phyloP scores from a whole-genome alignment of 495 filamentous ascomycete species.

The Aspergillus cavernicola region DNA sequence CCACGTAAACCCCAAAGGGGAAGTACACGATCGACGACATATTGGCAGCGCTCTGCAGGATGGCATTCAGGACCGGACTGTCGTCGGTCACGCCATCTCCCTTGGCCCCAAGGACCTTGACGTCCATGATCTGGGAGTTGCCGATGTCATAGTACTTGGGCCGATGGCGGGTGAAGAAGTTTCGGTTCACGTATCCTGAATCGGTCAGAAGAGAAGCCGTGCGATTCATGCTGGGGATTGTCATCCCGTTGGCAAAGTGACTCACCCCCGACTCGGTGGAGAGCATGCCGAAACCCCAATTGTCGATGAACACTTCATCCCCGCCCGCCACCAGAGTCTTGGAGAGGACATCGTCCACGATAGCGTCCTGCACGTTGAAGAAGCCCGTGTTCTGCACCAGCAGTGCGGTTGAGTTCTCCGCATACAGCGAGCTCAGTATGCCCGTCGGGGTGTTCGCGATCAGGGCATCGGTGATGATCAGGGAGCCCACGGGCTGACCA shows the following conservation, averaged over 20 bases:
- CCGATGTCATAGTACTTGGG: constrained; percentile 30
- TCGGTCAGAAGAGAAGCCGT: background rate
- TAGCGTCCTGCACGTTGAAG: constrained; percentile 11
- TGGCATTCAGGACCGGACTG: constrained; percentile 54
- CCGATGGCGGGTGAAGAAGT: constrained; percentile 21
- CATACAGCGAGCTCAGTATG: constrained; percentile 46
- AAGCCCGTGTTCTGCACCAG: constrained; percentile 21
- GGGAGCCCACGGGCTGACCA: constrained; percentile 56
- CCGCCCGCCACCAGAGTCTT: constrained; percentile 19
- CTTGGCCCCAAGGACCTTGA: constrained; percentile 63
- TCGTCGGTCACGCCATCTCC: constrained; percentile 55
- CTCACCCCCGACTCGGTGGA: background rate
- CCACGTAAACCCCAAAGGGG: constrained; percentile 64
- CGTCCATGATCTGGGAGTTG: constrained; percentile 56
- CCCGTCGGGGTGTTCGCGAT: constrained; percentile 60
- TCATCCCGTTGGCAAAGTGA: constrained; percentile 3
- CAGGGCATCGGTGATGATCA: constrained; percentile 64
- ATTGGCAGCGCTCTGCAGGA: constrained; percentile 59
- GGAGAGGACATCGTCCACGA: constrained; percentile 1
- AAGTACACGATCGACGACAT: constrained; percentile 62
- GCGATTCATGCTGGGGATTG: constrained; percentile 12
- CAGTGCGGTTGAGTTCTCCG: constrained; percentile 22
- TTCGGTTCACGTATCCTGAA: constrained; percentile 14
- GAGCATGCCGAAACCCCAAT: constrained; percentile 38
- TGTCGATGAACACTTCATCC: constrained; percentile 43